These are phyloP conservation scores for Fragaria ananassa DNA, from an alignment of 306 rosid species.

Conservation along the genomic window DNA sequence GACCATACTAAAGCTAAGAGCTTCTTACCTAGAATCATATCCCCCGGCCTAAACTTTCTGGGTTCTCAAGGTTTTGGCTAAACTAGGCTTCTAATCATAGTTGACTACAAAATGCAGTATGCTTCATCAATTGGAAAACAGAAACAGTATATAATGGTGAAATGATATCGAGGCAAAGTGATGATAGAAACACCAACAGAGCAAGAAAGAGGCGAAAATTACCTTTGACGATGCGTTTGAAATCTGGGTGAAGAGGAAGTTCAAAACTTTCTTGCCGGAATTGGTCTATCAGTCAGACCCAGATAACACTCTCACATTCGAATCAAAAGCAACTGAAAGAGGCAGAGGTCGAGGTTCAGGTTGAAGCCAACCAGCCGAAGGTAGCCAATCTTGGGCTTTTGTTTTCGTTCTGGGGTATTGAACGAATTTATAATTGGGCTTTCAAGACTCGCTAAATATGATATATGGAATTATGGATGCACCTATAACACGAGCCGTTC, in stretches of 20 bases:
- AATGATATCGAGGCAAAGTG: neutral
- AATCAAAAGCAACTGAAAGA: neutral
- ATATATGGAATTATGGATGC: too few species aligned
- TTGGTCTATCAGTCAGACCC: neutral
- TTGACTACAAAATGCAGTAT: neutral
- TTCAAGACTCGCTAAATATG: too few species aligned
- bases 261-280: neutral
- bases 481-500: too few species aligned
- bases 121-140: neutral
- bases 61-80: neutral
- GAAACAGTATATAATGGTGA: neutral
- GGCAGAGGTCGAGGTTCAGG: neutral
- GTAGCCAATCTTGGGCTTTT: neutral
- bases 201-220: neutral
- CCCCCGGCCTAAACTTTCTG: constrained; percentile 7
- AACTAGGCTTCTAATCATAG: neutral
- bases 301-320: neutral
- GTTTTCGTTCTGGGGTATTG: neutral
- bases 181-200: neutral
- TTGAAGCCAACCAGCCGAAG: neutral
- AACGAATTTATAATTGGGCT: too few species aligned
- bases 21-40: constrained; percentile 10
- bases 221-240: constrained; percentile 5
- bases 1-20: constrained; percentile 13
- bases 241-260: neutral